These are phyloP conservation scores for Symbiodinium pilosum DNA, from an alignment of 73 alveolate species.

Conservation along the genomic window DNA sequence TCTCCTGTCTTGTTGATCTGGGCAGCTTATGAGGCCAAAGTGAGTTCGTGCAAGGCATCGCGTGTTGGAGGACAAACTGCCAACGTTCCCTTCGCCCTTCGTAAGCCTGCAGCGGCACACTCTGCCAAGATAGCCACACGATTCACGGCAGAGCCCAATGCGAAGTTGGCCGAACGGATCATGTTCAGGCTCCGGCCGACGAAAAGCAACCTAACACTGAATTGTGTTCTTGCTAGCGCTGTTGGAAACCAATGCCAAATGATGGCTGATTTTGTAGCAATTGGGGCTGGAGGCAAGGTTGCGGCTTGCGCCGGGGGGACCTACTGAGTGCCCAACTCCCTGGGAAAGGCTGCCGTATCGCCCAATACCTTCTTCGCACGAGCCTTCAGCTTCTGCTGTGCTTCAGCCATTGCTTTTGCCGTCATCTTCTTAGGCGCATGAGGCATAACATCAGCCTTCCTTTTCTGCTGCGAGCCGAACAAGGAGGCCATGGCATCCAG, in stretches of 20 bases:
- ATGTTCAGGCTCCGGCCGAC: constrained; percentile 83
- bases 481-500: constrained; percentile 36
- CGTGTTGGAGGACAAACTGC: too few relatives aligned
- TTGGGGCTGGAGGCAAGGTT: too few relatives aligned
- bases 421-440: neutral
- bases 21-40: too few relatives aligned
- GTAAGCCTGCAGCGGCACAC: constrained; percentile 90
- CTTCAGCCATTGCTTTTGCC: constrained; percentile 5
- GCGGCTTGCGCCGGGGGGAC: too few relatives aligned
- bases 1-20: too few relatives aligned
- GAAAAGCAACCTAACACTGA: constrained; percentile 38
- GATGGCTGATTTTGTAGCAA: too few relatives aligned
- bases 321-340: constrained; percentile 20
- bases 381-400: constrained; percentile 31
- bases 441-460: constrained; percentile 31
- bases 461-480: neutral
- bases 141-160: constrained; percentile 77
- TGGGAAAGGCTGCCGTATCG: constrained; percentile 70
- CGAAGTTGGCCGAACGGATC: constrained; percentile 91
- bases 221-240: too few relatives aligned
- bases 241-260: too few relatives aligned
- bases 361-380: constrained; percentile 80
- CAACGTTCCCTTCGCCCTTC: too few relatives aligned
- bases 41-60: too few relatives aligned
- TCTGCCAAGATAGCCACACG: constrained; percentile 87